Evolutionary conservation across 208 protist genomes (phyloP).

Genomic region (Novymonas esmeraldas): DNA sequence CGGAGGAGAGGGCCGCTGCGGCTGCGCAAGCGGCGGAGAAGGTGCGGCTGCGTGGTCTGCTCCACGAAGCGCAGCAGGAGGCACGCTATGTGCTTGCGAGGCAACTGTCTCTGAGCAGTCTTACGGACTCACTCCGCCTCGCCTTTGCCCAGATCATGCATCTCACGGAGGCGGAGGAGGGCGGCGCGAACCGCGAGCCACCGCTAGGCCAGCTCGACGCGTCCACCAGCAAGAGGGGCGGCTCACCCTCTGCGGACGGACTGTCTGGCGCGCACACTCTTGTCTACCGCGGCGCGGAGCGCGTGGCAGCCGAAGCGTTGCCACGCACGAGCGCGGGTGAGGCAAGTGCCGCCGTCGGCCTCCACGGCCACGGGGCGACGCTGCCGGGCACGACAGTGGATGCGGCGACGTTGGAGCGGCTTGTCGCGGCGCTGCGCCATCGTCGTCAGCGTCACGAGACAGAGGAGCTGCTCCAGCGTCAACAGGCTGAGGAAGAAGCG

Average conservation of each 20-base stretch:
- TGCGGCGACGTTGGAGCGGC: conserved; percentile 15
- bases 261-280: conserved; percentile 7
- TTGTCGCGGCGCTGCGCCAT: conserved; percentile 13
- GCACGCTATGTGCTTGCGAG: not conserved
- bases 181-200: not conserved
- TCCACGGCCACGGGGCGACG: not conserved
- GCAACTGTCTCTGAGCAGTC: conserved; percentile 6
- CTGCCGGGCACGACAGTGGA: not conserved
- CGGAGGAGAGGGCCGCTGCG: conserved; percentile 1
- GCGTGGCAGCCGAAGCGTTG: not conserved
- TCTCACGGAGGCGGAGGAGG: not conserved
- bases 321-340: not conserved
- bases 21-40: conserved; percentile 1
- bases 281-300: not conserved
- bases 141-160: conserved; percentile 7
- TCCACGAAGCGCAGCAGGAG: conserved; percentile 13
- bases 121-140: conserved; percentile 9
- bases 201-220: not conserved
- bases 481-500: conserved; percentile 4
- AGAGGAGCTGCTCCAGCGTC: not conserved
- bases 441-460: conserved; percentile 6
- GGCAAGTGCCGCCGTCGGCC: not conserved
- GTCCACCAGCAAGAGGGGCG: not conserved
- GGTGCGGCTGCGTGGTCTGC: conserved; percentile 4
- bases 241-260: not conserved